phyloP scores from a whole-genome alignment of 805 yeast genomes.

The Wickerhamiella lipophila region DNA sequence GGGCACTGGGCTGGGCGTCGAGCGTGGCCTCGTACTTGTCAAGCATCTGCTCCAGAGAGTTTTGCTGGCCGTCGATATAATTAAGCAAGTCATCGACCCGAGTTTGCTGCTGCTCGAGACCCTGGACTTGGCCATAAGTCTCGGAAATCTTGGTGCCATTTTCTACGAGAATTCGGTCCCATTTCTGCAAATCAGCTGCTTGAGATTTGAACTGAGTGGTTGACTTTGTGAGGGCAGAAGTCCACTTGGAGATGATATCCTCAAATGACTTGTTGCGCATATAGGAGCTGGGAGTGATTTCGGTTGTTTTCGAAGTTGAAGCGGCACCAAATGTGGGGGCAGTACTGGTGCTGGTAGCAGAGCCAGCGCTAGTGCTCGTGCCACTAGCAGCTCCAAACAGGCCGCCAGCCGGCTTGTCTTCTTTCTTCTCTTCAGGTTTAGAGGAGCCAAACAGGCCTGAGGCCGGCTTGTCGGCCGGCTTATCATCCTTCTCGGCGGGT shows the following conservation, averaged over 20 bases:
- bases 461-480: too few relatives aligned
- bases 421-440: too few relatives aligned
- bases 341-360: conserved; percentile 8
- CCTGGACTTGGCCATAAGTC: conserved; percentile 60
- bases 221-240: conserved; percentile 64
- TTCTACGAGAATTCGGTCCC: conserved; percentile 76
- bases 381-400: too few relatives aligned
- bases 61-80: conserved; percentile 84
- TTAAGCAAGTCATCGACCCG: conserved; percentile 77
- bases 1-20: conserved; percentile 15
- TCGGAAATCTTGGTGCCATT: conserved; percentile 78
- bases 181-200: conserved; percentile 58
- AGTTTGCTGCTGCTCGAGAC: conserved; percentile 73
- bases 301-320: conserved; percentile 27
- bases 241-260: conserved; percentile 87
- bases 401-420: too few relatives aligned
- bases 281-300: conserved; percentile 40
- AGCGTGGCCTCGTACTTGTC: conserved; percentile 55
- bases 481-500: too few relatives aligned
- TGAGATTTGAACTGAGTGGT: conserved; percentile 63
- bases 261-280: conserved; percentile 85
- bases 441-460: too few relatives aligned
- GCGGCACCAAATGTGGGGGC: conserved; percentile 11
- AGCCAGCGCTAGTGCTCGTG: too few relatives aligned
- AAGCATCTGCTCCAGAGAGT: conserved; percentile 70